phyloP scores from a whole-genome alignment of 805 yeast genomes.

The Vanderwaltozyma polyspora region DNA sequence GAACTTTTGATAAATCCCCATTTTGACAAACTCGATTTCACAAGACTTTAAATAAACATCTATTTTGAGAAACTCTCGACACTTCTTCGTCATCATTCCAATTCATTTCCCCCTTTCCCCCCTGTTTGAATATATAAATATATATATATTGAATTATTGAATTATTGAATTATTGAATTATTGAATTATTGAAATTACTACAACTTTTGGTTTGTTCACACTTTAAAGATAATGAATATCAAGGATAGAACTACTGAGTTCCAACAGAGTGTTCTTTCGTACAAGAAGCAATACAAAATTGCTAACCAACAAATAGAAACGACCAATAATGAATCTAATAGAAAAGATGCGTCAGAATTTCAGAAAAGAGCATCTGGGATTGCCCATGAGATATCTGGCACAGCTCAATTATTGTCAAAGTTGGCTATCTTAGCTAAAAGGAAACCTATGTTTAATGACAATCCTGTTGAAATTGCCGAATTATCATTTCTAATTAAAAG shows the following conservation, averaged over 20 bases:
- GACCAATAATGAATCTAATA: background rate
- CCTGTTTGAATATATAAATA: too few species aligned
- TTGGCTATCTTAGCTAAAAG: constrained; percentile 76
- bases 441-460: constrained; percentile 86
- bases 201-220: too few species aligned
- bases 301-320: constrained; percentile 1
- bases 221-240: constrained; percentile 28
- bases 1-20: too few species aligned
- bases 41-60: too few species aligned
- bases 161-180: too few species aligned
- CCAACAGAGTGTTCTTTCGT: constrained; percentile 77
- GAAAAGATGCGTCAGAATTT: constrained; percentile 43
- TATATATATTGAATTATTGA: too few species aligned
- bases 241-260: constrained; percentile 89
- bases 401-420: constrained; percentile 69
- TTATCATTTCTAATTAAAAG: constrained; percentile 63
- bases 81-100: too few species aligned
- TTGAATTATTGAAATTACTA: too few species aligned
- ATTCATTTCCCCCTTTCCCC: too few species aligned
- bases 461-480: constrained; percentile 88
- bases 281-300: constrained; percentile 45
- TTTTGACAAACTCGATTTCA: too few species aligned
- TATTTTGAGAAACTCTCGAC: too few species aligned
- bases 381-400: constrained; percentile 80
- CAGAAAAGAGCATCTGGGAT: constrained; percentile 63